Conservation (phyloP, 2,329 filamentous ascomycete genomes). For the Epichloe sylvatica region DNA sequence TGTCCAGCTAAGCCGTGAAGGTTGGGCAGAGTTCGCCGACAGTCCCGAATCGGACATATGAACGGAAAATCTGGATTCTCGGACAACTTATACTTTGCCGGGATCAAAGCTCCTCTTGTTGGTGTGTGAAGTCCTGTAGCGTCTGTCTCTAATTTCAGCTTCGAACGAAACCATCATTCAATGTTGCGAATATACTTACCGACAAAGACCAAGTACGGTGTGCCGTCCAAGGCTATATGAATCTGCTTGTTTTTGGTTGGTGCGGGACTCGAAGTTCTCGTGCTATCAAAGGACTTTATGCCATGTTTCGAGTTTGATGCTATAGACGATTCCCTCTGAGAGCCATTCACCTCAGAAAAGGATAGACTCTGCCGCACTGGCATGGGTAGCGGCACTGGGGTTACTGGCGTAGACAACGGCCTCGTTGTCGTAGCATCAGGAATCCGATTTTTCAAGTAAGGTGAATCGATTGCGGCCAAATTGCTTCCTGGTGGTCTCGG, state of each 20-base stretch:
- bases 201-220: background rate
- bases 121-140: background rate
- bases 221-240: background rate
- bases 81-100: constrained; percentile 17
- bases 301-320: background rate
- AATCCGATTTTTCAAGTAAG: background rate
- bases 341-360: background rate
- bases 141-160: background rate
- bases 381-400: background rate
- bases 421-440: background rate
- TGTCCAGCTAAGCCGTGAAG: constrained; percentile 14
- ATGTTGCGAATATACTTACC: background rate
- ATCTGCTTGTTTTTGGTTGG: background rate
- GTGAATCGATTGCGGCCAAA: background rate
- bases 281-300: background rate
- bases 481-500: background rate
- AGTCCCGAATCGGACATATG: constrained; percentile 25
- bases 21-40: constrained; percentile 15
- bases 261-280: background rate
- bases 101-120: constrained; percentile 18
- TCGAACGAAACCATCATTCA: background rate
- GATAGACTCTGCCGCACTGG: background rate
- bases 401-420: background rate
- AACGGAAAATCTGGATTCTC: constrained; percentile 12
- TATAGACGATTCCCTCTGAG: background rate